phyloP scores from a whole-genome alignment of 225 moss, liverwort and hornwort species.

The Bryum argenteum region DNA sequence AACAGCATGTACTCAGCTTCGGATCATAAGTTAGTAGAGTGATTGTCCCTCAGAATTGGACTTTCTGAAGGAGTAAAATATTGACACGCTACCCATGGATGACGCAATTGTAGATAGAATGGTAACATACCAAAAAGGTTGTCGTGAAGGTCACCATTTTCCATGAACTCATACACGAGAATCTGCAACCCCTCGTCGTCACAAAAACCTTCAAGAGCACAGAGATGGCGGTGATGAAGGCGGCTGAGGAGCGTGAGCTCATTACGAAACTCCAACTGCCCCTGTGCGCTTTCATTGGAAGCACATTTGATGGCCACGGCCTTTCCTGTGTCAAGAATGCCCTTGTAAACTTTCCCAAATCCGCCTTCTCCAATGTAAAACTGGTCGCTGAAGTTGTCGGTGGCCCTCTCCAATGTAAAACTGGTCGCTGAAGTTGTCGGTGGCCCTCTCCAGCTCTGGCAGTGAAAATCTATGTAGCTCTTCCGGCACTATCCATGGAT shows the following conservation, averaged over 20 bases:
- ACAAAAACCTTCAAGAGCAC: slow-evolving; percentile 80
- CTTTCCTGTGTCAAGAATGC: slow-evolving; percentile 58
- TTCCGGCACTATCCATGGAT: slow-evolving; percentile 57
- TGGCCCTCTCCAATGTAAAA: slow-evolving; percentile 66
- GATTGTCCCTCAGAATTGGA: too few relatives aligned
- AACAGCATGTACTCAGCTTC: too few relatives aligned
- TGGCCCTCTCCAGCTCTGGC: slow-evolving; percentile 66
- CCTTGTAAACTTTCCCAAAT: slow-evolving; percentile 69
- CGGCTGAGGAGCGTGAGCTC: slow-evolving; percentile 82
- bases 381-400: slow-evolving; percentile 56
- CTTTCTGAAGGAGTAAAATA: too few relatives aligned
- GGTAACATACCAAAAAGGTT: slow-evolving; percentile 36
- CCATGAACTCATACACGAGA: slow-evolving; percentile 92
- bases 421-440: slow-evolving; percentile 55
- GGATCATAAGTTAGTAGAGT: too few relatives aligned
- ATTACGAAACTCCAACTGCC: slow-evolving; percentile 78
- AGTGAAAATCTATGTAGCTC: slow-evolving; percentile 64
- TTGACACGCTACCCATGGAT: too few relatives aligned
- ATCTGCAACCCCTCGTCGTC: slow-evolving; percentile 76
- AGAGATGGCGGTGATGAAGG: slow-evolving; percentile 85
- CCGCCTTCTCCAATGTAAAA: slow-evolving; percentile 59
- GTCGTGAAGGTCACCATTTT: slow-evolving; percentile 75
- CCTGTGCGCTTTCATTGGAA: slow-evolving; percentile 61
- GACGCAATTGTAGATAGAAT: too few relatives aligned
- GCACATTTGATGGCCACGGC: slow-evolving; percentile 83